Evolutionary conservation across 1,284 basidiomycete species (phyloP), one percentile per base, ranked within the genome.

Genomic region (Malassezia japonica): DNA sequence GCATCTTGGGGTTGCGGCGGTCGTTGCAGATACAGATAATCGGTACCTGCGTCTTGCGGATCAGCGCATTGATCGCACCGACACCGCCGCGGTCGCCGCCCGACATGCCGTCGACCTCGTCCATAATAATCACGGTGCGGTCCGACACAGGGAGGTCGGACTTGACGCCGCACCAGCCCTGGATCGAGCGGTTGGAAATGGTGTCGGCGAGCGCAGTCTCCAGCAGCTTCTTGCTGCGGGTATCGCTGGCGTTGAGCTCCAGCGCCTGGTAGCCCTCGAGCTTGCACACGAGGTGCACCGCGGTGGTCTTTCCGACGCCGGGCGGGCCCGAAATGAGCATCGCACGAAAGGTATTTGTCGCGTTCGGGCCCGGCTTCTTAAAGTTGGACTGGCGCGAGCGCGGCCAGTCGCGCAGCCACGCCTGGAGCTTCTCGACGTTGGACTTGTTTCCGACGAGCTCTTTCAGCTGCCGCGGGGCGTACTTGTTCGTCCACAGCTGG

Each of bases 1-100:
- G 94, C 76, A 99, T 81, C 76, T 99, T 99, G 57, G 82, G 86
- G 18, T 83, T 81, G 2, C 79, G 78, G 27, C 81, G 78, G 70
- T 99, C 92, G 67, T 99, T 99, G 54, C 90, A 91, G 59, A 99
- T 96, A 67, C 92, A 90, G 28, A 99, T 95, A 64, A 99, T 89
- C 0, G 94, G 94, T 44, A 96, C 83, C 85, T 85, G 87, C 12
- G 87, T 86, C 78, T 95, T 96, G 76, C 85, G 90, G 67, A 98
- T 94, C 50, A 99, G 72, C 0, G 83, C 81, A 55, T 90, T 90
- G 64, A 98, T 75, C 7, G 92, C 92, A 25, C 88, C 91, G 1
- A 96, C 85, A 56, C 92, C 92, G 18, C 94, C 92, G 44, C 92
- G 80, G 74, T 99, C 94, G 23, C 92, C 92, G 2, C 87, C 87